A percentile compares a stretch with the other conserved stretches of the same genome.
Conservation (phyloP, 1,284 basidiomycete genomes). For the Heterobasidion occidentale region DNA sequence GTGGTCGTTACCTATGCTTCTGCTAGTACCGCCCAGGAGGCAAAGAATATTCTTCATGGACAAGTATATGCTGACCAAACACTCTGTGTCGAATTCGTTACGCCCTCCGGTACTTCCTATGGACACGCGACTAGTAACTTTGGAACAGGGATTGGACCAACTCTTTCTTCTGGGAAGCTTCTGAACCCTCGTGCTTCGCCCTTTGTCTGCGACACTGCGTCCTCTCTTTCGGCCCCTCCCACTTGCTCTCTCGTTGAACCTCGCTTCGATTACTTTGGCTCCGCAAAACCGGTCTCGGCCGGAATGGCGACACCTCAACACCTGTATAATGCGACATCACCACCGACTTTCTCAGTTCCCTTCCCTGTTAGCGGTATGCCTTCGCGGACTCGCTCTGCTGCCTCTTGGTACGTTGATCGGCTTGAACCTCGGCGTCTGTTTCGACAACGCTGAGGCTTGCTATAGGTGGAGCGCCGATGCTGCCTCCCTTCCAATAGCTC, state of each 20-base stretch:
- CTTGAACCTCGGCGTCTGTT: too few species aligned
- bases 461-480: neutral
- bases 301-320: neutral
- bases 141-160: constrained; percentile 6
- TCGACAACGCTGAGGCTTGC: neutral
- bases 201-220: constrained; percentile 14
- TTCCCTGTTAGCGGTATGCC: constrained; percentile 6
- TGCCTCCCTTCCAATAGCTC: neutral
- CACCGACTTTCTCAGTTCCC: neutral
- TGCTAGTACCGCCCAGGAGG: constrained; percentile 48
- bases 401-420: constrained; percentile 5
- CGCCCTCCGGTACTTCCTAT: neutral
- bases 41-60: constrained; percentile 47
- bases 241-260: constrained; percentile 7
- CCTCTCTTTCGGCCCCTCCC: constrained; percentile 10
- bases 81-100: constrained; percentile 40
- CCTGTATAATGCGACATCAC: neutral
- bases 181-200: constrained; percentile 25
- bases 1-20: constrained; percentile 57
- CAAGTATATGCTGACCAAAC: constrained; percentile 50
- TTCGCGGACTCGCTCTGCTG: constrained; percentile 9
- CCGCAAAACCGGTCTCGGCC: neutral
- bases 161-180: constrained; percentile 7
- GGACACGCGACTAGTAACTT: constrained; percentile 14
- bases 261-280: constrained; percentile 9